A percentile compares a stretch with the other conserved stretches of the same genome.
phyloP scores from a whole-genome alignment of 495 filamentous ascomycete genomes.

The Xylaria sp. region DNA sequence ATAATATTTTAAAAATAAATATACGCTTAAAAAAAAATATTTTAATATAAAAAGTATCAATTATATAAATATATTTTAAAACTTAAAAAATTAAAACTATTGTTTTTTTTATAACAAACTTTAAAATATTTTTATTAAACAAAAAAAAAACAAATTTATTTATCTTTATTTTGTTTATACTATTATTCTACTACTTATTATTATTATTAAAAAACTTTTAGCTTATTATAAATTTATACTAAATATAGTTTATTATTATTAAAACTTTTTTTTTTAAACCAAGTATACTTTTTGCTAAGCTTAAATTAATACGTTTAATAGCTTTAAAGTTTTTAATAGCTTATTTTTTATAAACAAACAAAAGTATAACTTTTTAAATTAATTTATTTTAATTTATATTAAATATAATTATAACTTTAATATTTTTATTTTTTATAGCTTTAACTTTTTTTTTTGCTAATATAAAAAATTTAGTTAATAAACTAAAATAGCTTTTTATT shows the following conservation, averaged over 20 bases:
- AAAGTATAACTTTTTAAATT: neutral
- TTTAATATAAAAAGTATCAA: neutral
- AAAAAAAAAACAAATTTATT: neutral
- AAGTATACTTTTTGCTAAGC: neutral
- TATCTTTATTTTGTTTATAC: neutral
- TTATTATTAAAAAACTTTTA: neutral
- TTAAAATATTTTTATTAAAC: neutral
- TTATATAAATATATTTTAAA: neutral
- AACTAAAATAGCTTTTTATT: neutral
- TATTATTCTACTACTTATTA: neutral
- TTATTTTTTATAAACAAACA: neutral
- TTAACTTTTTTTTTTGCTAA: neutral
- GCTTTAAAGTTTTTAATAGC: neutral
- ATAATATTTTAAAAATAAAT: constrained; percentile 3
- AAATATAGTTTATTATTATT: neutral
- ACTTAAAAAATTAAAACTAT: neutral
- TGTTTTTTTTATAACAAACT: neutral
- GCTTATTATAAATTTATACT: neutral
- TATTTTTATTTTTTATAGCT: neutral
- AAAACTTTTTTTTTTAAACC: neutral
- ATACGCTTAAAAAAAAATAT: neutral
- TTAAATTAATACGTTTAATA: neutral
- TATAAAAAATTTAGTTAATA: neutral
- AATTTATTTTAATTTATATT: neutral
- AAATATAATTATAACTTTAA: neutral